Evolutionary conservation across 192 early-diverging fungal species (phyloP).

Genomic region (Lobosporangium transversale): DNA sequence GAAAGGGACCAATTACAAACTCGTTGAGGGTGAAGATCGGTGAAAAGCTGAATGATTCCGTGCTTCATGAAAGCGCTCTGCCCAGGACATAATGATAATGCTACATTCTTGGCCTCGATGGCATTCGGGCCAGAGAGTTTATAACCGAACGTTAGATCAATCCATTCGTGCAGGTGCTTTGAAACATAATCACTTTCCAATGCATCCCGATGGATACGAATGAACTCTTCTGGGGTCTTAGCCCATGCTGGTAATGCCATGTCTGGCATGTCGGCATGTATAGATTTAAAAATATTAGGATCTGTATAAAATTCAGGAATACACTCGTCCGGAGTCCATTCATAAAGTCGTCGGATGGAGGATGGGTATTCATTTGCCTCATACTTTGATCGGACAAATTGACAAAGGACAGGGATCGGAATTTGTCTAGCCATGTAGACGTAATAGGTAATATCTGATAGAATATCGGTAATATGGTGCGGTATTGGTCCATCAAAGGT

Average conservation of each 20-base stretch:
- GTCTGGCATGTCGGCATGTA: slow-evolving; percentile 73
- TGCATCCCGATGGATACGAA: slow-evolving; percentile 82
- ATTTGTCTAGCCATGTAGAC: slow-evolving; percentile 73
- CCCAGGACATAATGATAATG: slow-evolving; percentile 71
- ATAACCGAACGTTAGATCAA: slow-evolving; percentile 90
- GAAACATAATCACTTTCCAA: slow-evolving; percentile 82
- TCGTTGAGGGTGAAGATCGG: slow-evolving; percentile 80
- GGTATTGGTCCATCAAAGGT: slow-evolving; percentile 73
- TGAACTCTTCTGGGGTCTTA: slow-evolving; percentile 79
- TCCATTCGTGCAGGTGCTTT: slow-evolving; percentile 82
- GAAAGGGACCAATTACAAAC: slow-evolving; percentile 59
- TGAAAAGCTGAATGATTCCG: slow-evolving; percentile 83
- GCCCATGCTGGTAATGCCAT: slow-evolving; percentile 83
- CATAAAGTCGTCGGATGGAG: slow-evolving; percentile 68
- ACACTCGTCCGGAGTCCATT: slow-evolving; percentile 81
- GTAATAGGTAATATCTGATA: slow-evolving; percentile 77
- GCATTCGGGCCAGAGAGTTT: slow-evolving; percentile 83
- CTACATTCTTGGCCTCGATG: slow-evolving; percentile 81
- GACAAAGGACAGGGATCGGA: slow-evolving; percentile 70
- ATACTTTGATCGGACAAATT: slow-evolving; percentile 74
- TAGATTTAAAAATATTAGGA: slow-evolving; percentile 69
- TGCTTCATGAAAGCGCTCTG: slow-evolving; percentile 87
- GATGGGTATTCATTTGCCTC: slow-evolving; percentile 75
- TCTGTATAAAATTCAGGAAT: slow-evolving; percentile 79
- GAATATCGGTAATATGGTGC: slow-evolving; percentile 75